Evolutionary conservation across 805 yeast species (phyloP).

Genomic region (Metschnikowia hibisci): DNA sequence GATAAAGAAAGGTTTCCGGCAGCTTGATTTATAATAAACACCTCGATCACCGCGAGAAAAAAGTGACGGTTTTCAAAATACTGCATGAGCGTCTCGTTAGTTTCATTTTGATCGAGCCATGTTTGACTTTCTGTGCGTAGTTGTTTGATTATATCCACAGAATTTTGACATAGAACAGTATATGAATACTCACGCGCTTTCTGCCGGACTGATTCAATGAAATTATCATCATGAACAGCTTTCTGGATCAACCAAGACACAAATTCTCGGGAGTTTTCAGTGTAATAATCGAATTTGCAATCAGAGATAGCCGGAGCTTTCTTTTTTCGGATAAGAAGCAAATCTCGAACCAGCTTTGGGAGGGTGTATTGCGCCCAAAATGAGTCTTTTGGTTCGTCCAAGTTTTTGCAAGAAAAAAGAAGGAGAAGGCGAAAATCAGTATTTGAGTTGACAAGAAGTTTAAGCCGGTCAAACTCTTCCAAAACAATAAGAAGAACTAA

Average conservation of each 20-base stretch:
- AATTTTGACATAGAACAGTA: slow-evolving; percentile 1
- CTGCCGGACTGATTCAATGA: neutral
- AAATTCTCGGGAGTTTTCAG: neutral
- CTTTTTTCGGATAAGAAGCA: neutral
- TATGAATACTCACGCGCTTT: slow-evolving; percentile 8
- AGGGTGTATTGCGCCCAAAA: slow-evolving; percentile 9
- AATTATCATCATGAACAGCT: neutral
- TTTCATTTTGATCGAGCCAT: slow-evolving; percentile 13
- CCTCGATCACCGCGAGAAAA: slow-evolving; percentile 7
- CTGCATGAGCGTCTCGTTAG: slow-evolving; percentile 13
- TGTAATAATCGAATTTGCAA: neutral
- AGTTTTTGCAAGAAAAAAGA: neutral
- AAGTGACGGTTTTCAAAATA: slow-evolving; percentile 4
- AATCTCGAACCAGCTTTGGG: neutral
- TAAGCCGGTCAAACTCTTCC: slow-evolving; percentile 3
- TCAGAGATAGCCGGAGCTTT: neutral
- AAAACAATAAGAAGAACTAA: neutral
- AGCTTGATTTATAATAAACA: slow-evolving; percentile 9
- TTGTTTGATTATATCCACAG: slow-evolving; percentile 1
- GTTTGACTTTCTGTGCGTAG: slow-evolving; percentile 7
- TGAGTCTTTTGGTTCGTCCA: neutral
- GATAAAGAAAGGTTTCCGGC: slow-evolving; percentile 7
- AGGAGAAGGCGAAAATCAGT: slow-evolving; percentile 15
- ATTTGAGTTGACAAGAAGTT: neutral
- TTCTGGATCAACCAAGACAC: slow-evolving; percentile 12